A percentile compares a stretch with the other conserved stretches of the same genome.
phyloP scores from a whole-genome alignment of 805 yeast genomes.

The Myxozyma monticola region DNA sequence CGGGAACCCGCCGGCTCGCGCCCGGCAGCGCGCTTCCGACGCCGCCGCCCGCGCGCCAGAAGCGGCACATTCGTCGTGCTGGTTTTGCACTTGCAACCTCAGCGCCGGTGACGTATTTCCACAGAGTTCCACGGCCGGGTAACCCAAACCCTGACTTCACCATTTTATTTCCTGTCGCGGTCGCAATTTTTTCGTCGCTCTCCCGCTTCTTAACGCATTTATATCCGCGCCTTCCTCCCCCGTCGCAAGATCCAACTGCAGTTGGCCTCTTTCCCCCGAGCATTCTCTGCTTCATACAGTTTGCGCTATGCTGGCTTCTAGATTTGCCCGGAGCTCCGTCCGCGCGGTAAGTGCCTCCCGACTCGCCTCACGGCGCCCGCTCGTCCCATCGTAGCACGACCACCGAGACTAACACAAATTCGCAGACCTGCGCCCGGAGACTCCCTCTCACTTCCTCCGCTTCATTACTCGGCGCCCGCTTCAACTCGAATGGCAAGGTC shows the following conservation, averaged over 20 bases:
- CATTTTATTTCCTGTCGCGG: slow-evolving; percentile 6
- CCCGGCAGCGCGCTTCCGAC: no score
- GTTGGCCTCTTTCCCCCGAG: no score
- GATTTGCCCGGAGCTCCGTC: slow-evolving; percentile 42
- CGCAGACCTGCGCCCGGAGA: slow-evolving; percentile 11
- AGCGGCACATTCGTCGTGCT: no score
- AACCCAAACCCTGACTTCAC: no score
- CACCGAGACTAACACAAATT: no score
- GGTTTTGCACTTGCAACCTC: no score
- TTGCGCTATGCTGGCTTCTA: slow-evolving; percentile 45
- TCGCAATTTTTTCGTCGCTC: slow-evolving; percentile 14
- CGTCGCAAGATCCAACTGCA: no score
- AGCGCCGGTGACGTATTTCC: slow-evolving; percentile 20
- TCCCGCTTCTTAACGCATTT: not conserved
- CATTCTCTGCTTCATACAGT: no score
- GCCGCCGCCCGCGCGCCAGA: no score
- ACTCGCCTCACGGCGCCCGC: no score
- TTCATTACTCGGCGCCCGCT: slow-evolving; percentile 43
- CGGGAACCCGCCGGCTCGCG: no score
- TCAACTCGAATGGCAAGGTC: slow-evolving; percentile 52
- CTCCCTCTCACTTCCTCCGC: slow-evolving; percentile 11
- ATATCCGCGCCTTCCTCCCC: slow-evolving; percentile 1
- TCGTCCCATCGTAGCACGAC: no score
- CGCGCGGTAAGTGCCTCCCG: slow-evolving; percentile 33
- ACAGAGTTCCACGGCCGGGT: slow-evolving; percentile 28